These are phyloP conservation scores for Macrophomina pseudophaseolina DNA, from an alignment of 2,329 filamentous ascomycete genomes.

Conservation along the genomic window DNA sequence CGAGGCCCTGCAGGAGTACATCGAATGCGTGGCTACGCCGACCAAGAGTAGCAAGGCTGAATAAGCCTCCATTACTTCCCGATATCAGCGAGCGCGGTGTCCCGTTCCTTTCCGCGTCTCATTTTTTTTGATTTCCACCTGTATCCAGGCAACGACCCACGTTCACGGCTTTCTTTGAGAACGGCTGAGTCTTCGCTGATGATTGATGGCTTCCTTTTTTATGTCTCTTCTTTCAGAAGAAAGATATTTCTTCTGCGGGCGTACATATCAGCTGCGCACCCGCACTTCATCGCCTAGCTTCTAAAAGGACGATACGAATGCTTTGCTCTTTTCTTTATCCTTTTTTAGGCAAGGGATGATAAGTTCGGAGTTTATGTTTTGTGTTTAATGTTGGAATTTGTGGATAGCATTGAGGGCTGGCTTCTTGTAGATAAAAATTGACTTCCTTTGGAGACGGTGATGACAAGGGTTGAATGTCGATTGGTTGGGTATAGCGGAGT, in stretches of 20 bases:
- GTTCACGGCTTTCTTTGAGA: not conserved
- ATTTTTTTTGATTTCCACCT: not conserved
- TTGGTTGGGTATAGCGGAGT: no score
- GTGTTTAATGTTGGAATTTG: conserved; percentile 10
- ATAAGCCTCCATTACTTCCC: not conserved
- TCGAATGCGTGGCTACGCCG: not conserved
- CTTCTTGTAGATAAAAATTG: conserved; percentile 17
- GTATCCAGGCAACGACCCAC: not conserved
- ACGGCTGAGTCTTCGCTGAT: not conserved
- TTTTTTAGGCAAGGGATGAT: not conserved
- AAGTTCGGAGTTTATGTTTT: not conserved
- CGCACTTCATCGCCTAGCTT: not conserved
- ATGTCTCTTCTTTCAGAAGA: not conserved
- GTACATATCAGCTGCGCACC: not conserved
- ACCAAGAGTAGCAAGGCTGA: conserved; percentile 12
- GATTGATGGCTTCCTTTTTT: conserved; percentile 14
- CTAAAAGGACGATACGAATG: conserved; percentile 3
- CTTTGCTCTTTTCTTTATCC: not conserved
- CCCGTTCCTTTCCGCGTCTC: not conserved
- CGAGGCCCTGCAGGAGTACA: conserved; percentile 23
- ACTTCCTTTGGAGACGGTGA: no score
- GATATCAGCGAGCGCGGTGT: not conserved
- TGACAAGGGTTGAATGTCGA: no score
- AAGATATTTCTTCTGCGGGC: not conserved
- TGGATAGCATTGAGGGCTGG: not conserved